These are phyloP conservation scores for Fusarium mexicanum DNA, from an alignment of 2,329 filamentous ascomycete species.

Conservation along the genomic window DNA sequence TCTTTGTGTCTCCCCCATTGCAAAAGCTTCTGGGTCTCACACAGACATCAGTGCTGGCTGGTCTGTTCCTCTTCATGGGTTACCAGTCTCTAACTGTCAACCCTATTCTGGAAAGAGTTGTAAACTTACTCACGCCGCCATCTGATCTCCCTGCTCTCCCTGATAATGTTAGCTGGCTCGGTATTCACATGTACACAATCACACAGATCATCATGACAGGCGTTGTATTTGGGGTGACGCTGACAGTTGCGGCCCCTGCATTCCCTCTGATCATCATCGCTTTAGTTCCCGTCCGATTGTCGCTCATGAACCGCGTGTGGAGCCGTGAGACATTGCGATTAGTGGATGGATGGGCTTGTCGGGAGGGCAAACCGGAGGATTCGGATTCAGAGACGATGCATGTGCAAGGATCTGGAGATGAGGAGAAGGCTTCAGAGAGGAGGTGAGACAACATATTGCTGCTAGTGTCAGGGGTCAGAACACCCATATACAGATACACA, in stretches of 20 bases:
- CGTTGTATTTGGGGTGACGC: slow-evolving; percentile 69
- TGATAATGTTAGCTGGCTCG: slow-evolving; percentile 56
- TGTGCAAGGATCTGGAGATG: slow-evolving; percentile 29
- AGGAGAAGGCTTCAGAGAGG: slow-evolving; percentile 41
- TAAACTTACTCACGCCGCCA: slow-evolving; percentile 64
- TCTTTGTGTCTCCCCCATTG: slow-evolving; percentile 71
- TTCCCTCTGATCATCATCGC: slow-evolving; percentile 72
- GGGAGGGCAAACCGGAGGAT: slow-evolving; percentile 64
- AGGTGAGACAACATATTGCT: background rate
- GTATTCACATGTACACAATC: slow-evolving; percentile 68
- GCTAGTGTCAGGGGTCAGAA: background rate
- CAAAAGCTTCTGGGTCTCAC: slow-evolving; percentile 71
- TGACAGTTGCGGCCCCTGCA: slow-evolving; percentile 69
- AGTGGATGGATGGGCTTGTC: slow-evolving; percentile 60
- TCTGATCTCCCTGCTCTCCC: slow-evolving; percentile 61
- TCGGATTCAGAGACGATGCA: slow-evolving; percentile 37
- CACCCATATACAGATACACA: background rate
- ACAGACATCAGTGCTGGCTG: slow-evolving; percentile 71
- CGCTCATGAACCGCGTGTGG: slow-evolving; percentile 70
- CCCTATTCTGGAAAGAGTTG: slow-evolving; percentile 67
- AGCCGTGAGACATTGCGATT: slow-evolving; percentile 62
- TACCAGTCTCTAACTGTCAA: slow-evolving; percentile 72
- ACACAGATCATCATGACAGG: slow-evolving; percentile 67
- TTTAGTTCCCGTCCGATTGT: slow-evolving; percentile 69
- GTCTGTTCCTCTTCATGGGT: slow-evolving; percentile 75